A percentile compares a stretch with the other conserved stretches of the same genome.
These are phyloP conservation scores for Ilex paraguariensis DNA, from an alignment of 305 asterid species.

Conservation along the genomic window DNA sequence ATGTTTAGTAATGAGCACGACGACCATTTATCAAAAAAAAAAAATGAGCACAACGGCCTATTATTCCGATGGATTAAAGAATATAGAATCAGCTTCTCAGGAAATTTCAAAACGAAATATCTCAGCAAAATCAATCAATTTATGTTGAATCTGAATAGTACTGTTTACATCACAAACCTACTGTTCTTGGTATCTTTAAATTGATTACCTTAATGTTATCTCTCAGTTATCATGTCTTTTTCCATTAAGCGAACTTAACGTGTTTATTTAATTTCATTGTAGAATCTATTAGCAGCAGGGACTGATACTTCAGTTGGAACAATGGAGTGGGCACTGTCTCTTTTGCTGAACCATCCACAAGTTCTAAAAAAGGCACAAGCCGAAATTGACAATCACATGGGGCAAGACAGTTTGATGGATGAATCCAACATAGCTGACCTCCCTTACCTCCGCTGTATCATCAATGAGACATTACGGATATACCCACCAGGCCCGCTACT, in stretches of 20 bases:
- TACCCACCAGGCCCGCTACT: slow-evolving; percentile 40
- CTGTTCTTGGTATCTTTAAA: neutral
- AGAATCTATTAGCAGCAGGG: slow-evolving; percentile 28
- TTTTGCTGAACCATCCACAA: slow-evolving; percentile 35
- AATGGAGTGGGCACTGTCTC: slow-evolving; percentile 40
- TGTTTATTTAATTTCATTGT: slow-evolving; percentile 9
- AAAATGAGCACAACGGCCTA: no score
- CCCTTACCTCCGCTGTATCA: slow-evolving; percentile 35
- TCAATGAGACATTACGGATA: slow-evolving; percentile 45
- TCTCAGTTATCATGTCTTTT: no score
- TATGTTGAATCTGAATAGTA: no score
- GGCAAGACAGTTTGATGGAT: slow-evolving; percentile 24
- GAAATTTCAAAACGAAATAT: no score
- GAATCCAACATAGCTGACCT: slow-evolving; percentile 37
- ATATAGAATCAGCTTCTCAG: no score
- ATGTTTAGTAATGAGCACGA: no score
- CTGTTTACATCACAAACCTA: neutral
- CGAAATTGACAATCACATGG: slow-evolving; percentile 35
- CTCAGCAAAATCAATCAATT: no score
- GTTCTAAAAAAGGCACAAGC: slow-evolving; percentile 21
- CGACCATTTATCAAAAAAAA: no score
- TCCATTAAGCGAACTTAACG: no score
- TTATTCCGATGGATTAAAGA: no score
- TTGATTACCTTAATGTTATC: no score
- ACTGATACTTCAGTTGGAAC: slow-evolving; percentile 37